Evolutionary conservation across 169 alveolate species (phyloP).

Genomic region (Eimeria necatrix): DNA sequence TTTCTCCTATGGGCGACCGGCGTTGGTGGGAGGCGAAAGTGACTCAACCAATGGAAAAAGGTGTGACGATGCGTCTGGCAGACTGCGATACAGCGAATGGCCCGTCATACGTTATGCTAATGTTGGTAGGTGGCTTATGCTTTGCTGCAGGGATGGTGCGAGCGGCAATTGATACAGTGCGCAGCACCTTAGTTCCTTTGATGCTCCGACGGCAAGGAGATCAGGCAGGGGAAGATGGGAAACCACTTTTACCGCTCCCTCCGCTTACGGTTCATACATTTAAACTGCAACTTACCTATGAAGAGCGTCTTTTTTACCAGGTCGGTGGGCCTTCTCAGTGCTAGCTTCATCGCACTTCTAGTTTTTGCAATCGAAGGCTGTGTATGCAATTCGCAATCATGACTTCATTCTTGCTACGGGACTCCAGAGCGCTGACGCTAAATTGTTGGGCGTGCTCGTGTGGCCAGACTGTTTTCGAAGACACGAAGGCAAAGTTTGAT

Average conservation of each 20-base stretch:
- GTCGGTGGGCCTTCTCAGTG: neutral
- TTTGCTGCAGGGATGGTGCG: conserved; percentile 82
- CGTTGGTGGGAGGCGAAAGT: conserved; percentile 90
- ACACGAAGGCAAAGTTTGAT: conserved; percentile 87
- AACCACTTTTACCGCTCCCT: conserved; percentile 89
- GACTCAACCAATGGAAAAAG: conserved; percentile 83
- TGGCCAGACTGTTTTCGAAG: conserved; percentile 80
- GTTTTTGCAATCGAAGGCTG: neutral
- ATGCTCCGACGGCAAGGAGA: conserved; percentile 94
- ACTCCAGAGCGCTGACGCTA: neutral
- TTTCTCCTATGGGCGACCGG: conserved; percentile 90
- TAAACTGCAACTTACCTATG: conserved; percentile 87
- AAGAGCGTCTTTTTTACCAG: conserved; percentile 86
- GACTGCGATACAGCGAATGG: neutral
- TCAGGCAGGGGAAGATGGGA: conserved; percentile 88
- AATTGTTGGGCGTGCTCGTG: neutral
- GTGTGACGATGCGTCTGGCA: neutral
- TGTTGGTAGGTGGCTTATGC: neutral
- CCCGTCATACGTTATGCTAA: no score
- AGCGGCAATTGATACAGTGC: conserved; percentile 85
- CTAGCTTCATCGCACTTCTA: no score
- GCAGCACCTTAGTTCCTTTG: conserved; percentile 90
- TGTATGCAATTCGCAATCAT: neutral
- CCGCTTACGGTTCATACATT: conserved; percentile 89
- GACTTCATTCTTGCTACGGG: no score